Conservation (phyloP, 768 basidiomycete genomes). For the Tubosaeta sp. region DNA sequence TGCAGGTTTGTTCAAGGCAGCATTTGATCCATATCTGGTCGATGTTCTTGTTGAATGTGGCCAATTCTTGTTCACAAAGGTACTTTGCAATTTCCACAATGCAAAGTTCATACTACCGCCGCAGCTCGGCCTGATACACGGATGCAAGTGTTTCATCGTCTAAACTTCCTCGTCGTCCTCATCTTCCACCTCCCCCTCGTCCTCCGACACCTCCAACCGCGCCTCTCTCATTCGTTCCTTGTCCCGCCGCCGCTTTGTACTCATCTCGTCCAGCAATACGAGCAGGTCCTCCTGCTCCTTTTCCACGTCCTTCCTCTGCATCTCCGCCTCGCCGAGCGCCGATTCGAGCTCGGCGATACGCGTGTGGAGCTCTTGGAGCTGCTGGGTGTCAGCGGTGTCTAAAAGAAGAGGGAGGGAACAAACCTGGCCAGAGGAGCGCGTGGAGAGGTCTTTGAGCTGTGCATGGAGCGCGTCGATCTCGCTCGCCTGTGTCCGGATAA, state of each 20-base stretch:
- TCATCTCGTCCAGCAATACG: slow-evolving; percentile 89
- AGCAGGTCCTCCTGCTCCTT: slow-evolving; percentile 97
- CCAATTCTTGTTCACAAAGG: no score
- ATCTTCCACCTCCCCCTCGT: slow-evolving; percentile 67
- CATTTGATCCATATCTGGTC: no score
- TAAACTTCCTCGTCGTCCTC: slow-evolving; percentile 16
- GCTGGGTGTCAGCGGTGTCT: neutral
- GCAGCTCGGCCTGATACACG: no score
- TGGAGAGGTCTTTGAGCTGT: slow-evolving; percentile 44
- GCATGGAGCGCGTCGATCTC: slow-evolving; percentile 70
- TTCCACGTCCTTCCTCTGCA: slow-evolving; percentile 76
- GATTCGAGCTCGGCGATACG: slow-evolving; percentile 45
- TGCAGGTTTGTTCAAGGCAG: no score
- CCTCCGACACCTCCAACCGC: slow-evolving; percentile 88
- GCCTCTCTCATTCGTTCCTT: slow-evolving; percentile 71
- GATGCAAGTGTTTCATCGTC: no score
- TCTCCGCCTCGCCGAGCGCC: slow-evolving; percentile 50
- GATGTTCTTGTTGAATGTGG: no score
- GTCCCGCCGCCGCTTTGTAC: slow-evolving; percentile 77
- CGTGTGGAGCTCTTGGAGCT: slow-evolving; percentile 45
- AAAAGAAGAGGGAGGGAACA: neutral
- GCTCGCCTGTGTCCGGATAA: slow-evolving; percentile 74
- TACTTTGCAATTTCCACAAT: no score
- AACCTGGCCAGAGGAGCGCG: slow-evolving; percentile 39
- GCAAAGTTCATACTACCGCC: no score